A percentile compares a stretch with the other conserved stretches of the same genome.
Conservation (phyloP, 78 protist species). For the Dictyostelium intermedium region DNA sequence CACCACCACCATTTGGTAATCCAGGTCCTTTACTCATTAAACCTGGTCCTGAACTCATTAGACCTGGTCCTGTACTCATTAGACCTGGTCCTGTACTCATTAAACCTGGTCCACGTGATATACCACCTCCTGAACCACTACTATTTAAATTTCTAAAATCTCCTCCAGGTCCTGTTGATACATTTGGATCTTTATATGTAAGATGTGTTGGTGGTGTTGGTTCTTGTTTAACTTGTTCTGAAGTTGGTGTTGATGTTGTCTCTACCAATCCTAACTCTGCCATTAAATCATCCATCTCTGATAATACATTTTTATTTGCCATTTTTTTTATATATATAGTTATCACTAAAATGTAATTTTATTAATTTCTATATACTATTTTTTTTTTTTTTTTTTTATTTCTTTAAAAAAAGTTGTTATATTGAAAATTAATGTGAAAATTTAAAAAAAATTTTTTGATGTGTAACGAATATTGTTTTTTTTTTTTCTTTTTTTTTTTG, state of each 20-base stretch:
- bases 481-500: not conserved
- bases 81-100: slow-evolving; percentile 21
- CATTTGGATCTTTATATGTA: not conserved
- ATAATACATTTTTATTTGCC: slow-evolving; percentile 49
- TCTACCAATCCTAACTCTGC: slow-evolving; percentile 65
- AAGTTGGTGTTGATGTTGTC: not conserved
- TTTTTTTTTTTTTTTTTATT: not conserved
- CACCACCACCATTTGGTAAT: not conserved
- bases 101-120: not conserved
- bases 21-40: slow-evolving; percentile 15
- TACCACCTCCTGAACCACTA: not conserved
- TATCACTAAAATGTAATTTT: no score
- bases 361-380: not conserved
- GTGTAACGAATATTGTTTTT: not conserved
- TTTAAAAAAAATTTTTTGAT: not conserved
- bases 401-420: not conserved
- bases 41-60: not conserved
- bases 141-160: not conserved
- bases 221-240: not conserved
- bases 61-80: not conserved
- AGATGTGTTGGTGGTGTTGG: not conserved
- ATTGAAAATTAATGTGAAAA: not conserved
- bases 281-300: slow-evolving; percentile 79
- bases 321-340: slow-evolving; percentile 1
- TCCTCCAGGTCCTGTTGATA: slow-evolving; percentile 9